Percentiles rank a stretch among this genome's conserved stretches.
These are phyloP conservation scores for Neonectria faginata DNA, from an alignment of 2,329 filamentous ascomycete species.

Conservation along the genomic window DNA sequence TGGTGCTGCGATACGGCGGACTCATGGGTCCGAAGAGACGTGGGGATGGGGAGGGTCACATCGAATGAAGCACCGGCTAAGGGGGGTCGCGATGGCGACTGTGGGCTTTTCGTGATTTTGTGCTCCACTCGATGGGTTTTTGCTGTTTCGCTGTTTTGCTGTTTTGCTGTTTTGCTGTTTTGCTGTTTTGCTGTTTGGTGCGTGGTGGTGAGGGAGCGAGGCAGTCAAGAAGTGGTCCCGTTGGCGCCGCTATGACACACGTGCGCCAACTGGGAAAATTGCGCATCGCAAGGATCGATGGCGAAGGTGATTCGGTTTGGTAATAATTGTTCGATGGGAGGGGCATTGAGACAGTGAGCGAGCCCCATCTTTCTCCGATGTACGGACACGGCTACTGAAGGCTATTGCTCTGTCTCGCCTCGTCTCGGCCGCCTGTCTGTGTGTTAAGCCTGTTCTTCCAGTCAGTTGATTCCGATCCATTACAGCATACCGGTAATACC, in stretches of 20 bases:
- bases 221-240: slow-evolving; percentile 16
- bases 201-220: slow-evolving; percentile 18
- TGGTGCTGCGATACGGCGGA: slow-evolving; percentile 3
- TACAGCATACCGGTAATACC: not conserved
- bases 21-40: slow-evolving; percentile 10
- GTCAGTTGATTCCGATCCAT: slow-evolving; percentile 1
- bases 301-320: slow-evolving; percentile 33
- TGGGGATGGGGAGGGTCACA: slow-evolving; percentile 9
- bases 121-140: slow-evolving; percentile 15
- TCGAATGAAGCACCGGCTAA: slow-evolving; percentile 14
- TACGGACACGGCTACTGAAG: slow-evolving; percentile 32
- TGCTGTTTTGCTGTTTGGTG: slow-evolving; percentile 2
- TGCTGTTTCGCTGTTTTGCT: too few species aligned
- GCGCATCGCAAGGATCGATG: slow-evolving; percentile 32
- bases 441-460: not conserved
- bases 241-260: slow-evolving; percentile 36
- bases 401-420: slow-evolving; percentile 13
- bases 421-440: not conserved
- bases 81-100: slow-evolving; percentile 12
- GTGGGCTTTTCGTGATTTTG: slow-evolving; percentile 7
- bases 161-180: too few species aligned
- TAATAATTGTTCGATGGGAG: slow-evolving; percentile 37
- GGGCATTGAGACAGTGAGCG: slow-evolving; percentile 12
- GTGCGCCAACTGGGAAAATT: slow-evolving; percentile 27
- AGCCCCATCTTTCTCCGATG: slow-evolving; percentile 33